Evolutionary conservation across 2,329 filamentous ascomycete genomes (phyloP).

Genomic region (Xylariaceae sp.): DNA sequence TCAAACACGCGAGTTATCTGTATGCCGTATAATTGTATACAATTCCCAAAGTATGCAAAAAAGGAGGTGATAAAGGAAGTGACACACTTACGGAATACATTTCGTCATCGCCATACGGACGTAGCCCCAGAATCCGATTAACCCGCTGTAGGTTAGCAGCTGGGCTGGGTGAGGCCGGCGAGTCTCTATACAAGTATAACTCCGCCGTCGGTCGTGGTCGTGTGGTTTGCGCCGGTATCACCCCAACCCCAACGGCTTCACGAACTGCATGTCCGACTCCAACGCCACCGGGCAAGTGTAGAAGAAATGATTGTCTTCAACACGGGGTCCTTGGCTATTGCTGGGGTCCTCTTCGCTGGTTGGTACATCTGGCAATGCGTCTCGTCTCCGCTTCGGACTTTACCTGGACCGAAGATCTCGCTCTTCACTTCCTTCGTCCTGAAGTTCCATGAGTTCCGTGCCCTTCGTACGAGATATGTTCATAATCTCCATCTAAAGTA

Average conservation of each 20-base stretch:
- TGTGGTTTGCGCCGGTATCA: not conserved
- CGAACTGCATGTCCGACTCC: not conserved
- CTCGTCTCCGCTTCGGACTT: slow-evolving; percentile 35
- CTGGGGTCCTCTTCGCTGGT: slow-evolving; percentile 14
- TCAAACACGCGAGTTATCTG: not conserved
- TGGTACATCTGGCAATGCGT: slow-evolving; percentile 29
- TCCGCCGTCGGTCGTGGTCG: not conserved
- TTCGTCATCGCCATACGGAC: not conserved
- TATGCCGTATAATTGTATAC: not conserved
- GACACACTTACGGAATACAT: not conserved
- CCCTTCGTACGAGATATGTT: slow-evolving; percentile 49
- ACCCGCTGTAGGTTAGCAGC: not conserved
- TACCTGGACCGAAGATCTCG: slow-evolving; percentile 47
- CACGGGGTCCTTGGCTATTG: slow-evolving; percentile 18
- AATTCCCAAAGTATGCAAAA: not conserved
- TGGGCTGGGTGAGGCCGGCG: not conserved
- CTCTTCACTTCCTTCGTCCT: slow-evolving; percentile 47
- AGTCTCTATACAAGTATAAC: not conserved
- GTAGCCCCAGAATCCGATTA: not conserved
- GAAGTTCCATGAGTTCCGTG: slow-evolving; percentile 53
- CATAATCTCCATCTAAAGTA: slow-evolving; percentile 51
- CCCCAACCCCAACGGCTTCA: not conserved
- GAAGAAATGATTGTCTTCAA: slow-evolving; percentile 26
- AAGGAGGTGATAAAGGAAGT: not conserved
- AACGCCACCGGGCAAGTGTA: not conserved